A percentile compares a stretch with the other conserved stretches of the same genome.
phyloP scores from a whole-genome alignment of 2,329 filamentous ascomycete genomes.

The Sporothrix phasma region DNA sequence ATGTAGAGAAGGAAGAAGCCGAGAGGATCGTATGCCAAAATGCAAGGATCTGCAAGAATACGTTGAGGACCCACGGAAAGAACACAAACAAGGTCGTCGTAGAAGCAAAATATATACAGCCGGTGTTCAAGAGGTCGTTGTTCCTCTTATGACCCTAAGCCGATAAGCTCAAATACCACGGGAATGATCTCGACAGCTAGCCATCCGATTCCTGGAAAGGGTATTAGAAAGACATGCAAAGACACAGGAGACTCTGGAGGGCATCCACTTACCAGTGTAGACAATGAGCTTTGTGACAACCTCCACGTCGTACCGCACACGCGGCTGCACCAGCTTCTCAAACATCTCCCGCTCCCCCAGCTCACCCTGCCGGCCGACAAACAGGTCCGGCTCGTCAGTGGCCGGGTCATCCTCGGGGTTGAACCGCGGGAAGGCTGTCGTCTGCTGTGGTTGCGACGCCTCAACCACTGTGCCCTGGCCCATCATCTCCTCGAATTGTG shows the following conservation, averaged over 20 bases:
- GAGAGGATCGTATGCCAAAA: background rate
- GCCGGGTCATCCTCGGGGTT: constrained; percentile 16
- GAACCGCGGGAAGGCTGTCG: constrained; percentile 10
- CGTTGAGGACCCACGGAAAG: background rate
- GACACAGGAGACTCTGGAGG: background rate
- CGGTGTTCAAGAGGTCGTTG: background rate
- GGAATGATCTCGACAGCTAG: constrained; percentile 68
- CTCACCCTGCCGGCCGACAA: constrained; percentile 37
- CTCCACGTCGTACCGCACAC: constrained; percentile 95
- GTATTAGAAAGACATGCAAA: constrained; percentile 2
- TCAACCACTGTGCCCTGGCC: constrained; percentile 48
- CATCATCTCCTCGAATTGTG: constrained; percentile 65
- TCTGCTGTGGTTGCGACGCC: constrained; percentile 18
- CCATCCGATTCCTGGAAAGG: constrained; percentile 62
- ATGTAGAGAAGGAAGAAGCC: background rate
- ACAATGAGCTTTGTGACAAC: constrained; percentile 95
- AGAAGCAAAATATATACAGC: background rate
- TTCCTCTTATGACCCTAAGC: constrained; percentile 24
- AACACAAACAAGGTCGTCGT: background rate
- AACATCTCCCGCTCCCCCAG: constrained; percentile 72
- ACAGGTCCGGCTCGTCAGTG: constrained; percentile 28
- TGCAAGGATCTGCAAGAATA: background rate
- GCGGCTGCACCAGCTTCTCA: constrained; percentile 68
- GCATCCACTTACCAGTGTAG: constrained; percentile 61
- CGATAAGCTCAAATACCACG: constrained; percentile 56